Evolutionary conservation across 1,139 yeast species (phyloP).

Genomic region (Suhomyces guaymorum): DNA sequence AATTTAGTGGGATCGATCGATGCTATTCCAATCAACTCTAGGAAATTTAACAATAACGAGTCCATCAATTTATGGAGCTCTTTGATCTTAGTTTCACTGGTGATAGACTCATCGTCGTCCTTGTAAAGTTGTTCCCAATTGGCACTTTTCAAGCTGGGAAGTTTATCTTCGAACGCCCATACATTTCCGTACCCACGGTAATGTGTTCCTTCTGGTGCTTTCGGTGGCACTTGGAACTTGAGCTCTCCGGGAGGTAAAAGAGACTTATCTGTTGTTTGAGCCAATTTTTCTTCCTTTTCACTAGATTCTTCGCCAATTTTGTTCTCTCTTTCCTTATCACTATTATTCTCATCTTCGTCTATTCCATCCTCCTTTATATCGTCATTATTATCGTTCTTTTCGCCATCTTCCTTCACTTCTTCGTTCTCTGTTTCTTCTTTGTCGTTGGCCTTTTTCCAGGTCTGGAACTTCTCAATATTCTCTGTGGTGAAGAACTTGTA

Average conservation of each 20-base stretch:
- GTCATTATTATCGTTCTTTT: conserved; percentile 1
- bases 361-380: too few species aligned
- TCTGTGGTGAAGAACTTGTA: conserved; percentile 66
- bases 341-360: conserved; percentile 2
- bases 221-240: conserved; percentile 64
- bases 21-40: conserved; percentile 75
- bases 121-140: conserved; percentile 69
- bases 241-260: conserved; percentile 40
- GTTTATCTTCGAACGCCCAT: conserved; percentile 75
- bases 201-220: conserved; percentile 56
- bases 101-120: conserved; percentile 45
- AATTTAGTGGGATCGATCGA: conserved; percentile 67
- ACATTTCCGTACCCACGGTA: conserved; percentile 80
- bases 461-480: conserved; percentile 44
- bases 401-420: conserved; percentile 7
- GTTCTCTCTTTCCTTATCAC: conserved; percentile 4
- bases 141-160: conserved; percentile 65
- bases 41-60: conserved; percentile 66
- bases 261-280: conserved; percentile 1
- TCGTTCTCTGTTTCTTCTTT: conserved; percentile 7
- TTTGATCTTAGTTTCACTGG: conserved; percentile 55
- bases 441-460: conserved; percentile 17
- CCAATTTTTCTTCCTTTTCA: too few species aligned
- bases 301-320: conserved; percentile 1
- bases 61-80: conserved; percentile 71